Percentiles rank a stretch among this genome's conserved stretches.
Conservation (phyloP, 192 early-diverging fungal species). For the Backusella circina region DNA sequence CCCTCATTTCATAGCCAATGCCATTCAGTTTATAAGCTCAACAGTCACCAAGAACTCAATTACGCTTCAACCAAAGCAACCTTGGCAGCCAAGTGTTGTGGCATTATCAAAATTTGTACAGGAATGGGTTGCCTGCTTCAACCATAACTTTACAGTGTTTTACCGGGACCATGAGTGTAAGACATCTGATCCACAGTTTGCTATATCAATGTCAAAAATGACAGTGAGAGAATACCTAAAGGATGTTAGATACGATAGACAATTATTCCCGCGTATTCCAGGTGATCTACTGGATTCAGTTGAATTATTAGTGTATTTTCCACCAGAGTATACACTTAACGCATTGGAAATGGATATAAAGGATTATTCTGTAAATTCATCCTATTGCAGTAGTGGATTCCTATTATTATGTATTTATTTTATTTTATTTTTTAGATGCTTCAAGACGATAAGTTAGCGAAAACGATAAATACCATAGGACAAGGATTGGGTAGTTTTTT, state of each 20-base stretch:
- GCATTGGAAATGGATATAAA: not conserved
- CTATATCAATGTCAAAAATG: not conserved
- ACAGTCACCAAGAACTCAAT: not conserved
- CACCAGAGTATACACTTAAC: not conserved
- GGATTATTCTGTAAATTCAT: not conserved
- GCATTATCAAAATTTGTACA: not conserved
- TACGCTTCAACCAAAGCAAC: not conserved
- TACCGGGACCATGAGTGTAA: not conserved
- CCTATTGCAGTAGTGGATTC: too few relatives aligned
- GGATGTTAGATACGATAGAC: not conserved
- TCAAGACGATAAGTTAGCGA: not conserved
- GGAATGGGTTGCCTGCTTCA: not conserved
- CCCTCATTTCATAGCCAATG: not conserved
- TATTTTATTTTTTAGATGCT: not conserved
- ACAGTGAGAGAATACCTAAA: not conserved
- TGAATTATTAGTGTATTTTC: not conserved
- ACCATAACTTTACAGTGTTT: not conserved
- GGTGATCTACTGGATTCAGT: not conserved
- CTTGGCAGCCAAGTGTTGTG: not conserved
- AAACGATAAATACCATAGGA: not conserved
- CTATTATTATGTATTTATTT: too few relatives aligned
- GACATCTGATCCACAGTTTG: not conserved
- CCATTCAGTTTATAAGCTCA: not conserved
- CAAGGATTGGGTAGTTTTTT: not conserved
- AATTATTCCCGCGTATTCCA: not conserved